Evolutionary conservation across 2,329 filamentous ascomycete genomes (phyloP).

Genomic region (Curvularia eragrostidis): DNA sequence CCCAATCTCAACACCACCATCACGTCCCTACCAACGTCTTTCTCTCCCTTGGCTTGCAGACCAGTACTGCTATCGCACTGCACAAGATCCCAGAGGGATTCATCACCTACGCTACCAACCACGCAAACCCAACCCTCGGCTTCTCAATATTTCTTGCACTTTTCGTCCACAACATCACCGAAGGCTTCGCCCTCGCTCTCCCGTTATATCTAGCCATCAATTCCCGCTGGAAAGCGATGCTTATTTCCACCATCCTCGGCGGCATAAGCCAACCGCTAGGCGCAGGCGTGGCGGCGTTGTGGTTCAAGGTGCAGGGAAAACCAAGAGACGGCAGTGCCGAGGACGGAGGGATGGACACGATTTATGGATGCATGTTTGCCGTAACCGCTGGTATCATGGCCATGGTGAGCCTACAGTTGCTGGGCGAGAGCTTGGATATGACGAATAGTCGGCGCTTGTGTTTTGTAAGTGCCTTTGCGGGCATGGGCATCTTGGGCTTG

Average conservation of each 20-base stretch:
- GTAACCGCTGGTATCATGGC: slow-evolving; percentile 94
- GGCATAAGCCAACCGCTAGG: slow-evolving; percentile 88
- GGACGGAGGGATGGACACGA: slow-evolving; percentile 63
- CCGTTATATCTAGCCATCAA: slow-evolving; percentile 90
- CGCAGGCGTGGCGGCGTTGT: slow-evolving; percentile 80
- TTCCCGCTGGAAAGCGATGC: slow-evolving; percentile 79
- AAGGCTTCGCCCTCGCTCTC: slow-evolving; percentile 92
- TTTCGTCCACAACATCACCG: slow-evolving; percentile 97
- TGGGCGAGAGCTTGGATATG: slow-evolving; percentile 82
- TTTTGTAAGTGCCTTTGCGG: slow-evolving; percentile 79
- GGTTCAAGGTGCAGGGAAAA: slow-evolving; percentile 75
- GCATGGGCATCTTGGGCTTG: slow-evolving; percentile 86
- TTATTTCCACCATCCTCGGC: slow-evolving; percentile 82
- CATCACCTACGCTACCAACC: slow-evolving; percentile 96
- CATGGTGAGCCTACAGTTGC: slow-evolving; percentile 86
- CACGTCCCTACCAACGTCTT: slow-evolving; percentile 95
- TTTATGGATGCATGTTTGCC: slow-evolving; percentile 85
- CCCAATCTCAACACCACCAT: slow-evolving; percentile 77
- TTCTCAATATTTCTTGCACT: slow-evolving; percentile 93
- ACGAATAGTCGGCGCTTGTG: slow-evolving; percentile 80
- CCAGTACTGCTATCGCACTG: slow-evolving; percentile 89
- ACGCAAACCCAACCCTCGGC: slow-evolving; percentile 87
- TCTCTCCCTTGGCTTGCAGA: slow-evolving; percentile 93
- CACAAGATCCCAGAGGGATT: slow-evolving; percentile 91
- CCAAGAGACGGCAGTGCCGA: slow-evolving; percentile 51